Percentiles rank a stretch among this genome's conserved stretches.
These are phyloP conservation scores for Peziza echinospora DNA, from an alignment of 495 filamentous ascomycete genomes.

Conservation along the genomic window DNA sequence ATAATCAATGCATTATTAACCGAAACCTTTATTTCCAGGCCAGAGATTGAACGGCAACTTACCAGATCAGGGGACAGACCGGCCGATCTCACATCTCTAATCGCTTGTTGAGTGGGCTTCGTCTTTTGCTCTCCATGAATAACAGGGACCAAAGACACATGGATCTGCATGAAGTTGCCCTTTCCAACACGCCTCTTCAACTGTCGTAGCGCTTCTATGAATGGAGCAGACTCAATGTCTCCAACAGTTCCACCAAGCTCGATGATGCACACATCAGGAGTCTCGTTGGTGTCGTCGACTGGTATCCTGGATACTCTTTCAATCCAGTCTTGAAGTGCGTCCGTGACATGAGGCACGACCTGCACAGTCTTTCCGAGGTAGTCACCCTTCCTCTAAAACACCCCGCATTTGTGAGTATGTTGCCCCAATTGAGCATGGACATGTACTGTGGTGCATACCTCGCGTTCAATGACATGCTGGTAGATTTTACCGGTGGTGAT, in stretches of 20 bases:
- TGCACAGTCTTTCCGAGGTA: slow-evolving; percentile 89
- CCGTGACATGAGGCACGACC: slow-evolving; percentile 76
- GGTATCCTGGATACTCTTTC: slow-evolving; percentile 66
- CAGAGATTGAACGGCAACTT: slow-evolving; percentile 9
- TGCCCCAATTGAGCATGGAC: no score
- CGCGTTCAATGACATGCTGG: slow-evolving; percentile 53
- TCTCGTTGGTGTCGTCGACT: slow-evolving; percentile 60
- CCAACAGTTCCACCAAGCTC: slow-evolving; percentile 62
- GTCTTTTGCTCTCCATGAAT: slow-evolving; percentile 78
- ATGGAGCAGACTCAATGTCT: slow-evolving; percentile 79
- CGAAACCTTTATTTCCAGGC: neutral
- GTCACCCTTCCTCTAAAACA: slow-evolving; percentile 45
- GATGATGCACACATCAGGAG: slow-evolving; percentile 86
- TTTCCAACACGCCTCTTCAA: slow-evolving; percentile 48
- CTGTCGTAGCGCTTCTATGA: slow-evolving; percentile 70
- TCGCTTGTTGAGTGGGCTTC: slow-evolving; percentile 84
- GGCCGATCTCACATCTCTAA: slow-evolving; percentile 49
- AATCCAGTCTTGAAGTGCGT: slow-evolving; percentile 85
- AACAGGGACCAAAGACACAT: slow-evolving; percentile 61
- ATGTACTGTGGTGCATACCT: slow-evolving; percentile 4
- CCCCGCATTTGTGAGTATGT: neutral
- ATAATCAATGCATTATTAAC: slow-evolving; percentile 1
- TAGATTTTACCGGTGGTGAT: slow-evolving; percentile 96
- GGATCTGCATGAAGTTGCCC: slow-evolving; percentile 67
- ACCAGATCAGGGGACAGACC: slow-evolving; percentile 72